Base-by-base conservation (phyloP, 495 filamentous ascomycete genomes). In the Parachaetomium inaequale region DNA sequence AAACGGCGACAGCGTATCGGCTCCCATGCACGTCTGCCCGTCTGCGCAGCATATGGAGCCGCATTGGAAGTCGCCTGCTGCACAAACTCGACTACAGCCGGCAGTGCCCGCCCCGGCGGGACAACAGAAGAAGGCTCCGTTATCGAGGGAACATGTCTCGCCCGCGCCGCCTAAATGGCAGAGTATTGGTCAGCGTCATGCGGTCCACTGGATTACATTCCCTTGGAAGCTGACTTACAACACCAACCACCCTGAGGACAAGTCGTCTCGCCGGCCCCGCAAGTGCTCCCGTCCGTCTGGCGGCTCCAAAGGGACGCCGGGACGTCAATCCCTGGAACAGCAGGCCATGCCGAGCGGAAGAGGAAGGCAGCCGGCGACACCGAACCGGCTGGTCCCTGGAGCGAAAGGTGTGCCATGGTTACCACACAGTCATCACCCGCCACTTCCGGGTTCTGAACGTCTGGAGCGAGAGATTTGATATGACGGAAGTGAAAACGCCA, bases 41-140 rank as follows among this genome's bases (percentile, higher is more conserved):
- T 62, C 34, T 4, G 67, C 65, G 38, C 67, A 69, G 47, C 67
- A 69, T 40, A 69, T 59, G 50, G 58, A 58, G 15, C 65, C 67
- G 45, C 67, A 69, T 46, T 69, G 53, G 55, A 69, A 67, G 42
- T 69, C 67, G n/a, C 66, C 66, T 1, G n/a, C 43, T 3, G 63
- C 63, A 56, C 66, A 68, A 23, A 66, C 66, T 19, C 66, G 31
- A 19, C 51, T 31, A 28, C 66, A 68, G 1, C 66, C 63, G 3
- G 43, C 55, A 3, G 54, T 25, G 34, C 42, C 55, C 10, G 59
- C 63, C 17, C 46, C 66, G 19, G 52, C 28, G 19, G 66, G 50
- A 42, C 66, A 68, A 26, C 66, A 68, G 42, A 66, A 59, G 34
- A 66, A 68, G 25, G 64, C 63, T 4, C 66, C 66, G 46, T 50